phyloP scores from a whole-genome alignment of 345 rosid species.

The Heritiera fomes region DNA sequence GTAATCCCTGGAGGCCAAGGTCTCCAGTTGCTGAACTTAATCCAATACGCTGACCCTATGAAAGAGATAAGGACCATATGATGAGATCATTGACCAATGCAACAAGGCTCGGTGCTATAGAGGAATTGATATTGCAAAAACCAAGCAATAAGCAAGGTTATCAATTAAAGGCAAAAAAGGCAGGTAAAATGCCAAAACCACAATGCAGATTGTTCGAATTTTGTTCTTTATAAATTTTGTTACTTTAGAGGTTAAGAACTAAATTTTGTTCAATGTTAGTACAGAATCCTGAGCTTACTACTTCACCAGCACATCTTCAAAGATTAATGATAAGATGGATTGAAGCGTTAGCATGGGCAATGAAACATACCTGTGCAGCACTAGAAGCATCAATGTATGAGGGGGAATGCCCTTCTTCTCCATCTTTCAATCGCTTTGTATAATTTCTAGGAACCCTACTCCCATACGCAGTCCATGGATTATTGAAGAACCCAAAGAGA shows the following conservation, averaged over 20 bases:
- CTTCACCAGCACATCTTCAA: background rate
- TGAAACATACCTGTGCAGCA: conserved; percentile 35
- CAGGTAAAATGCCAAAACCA: background rate
- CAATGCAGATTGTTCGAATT: background rate
- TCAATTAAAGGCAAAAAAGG: background rate
- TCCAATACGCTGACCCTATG: conserved; percentile 36
- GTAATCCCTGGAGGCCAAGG: conserved; percentile 28
- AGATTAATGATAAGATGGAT: background rate
- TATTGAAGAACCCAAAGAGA: conserved; percentile 29
- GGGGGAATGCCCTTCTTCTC: conserved; percentile 39
- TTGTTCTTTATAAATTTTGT: background rate
- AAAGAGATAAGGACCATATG: conserved; percentile 20
- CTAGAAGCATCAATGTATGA: conserved; percentile 23
- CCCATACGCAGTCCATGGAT: conserved; percentile 32
- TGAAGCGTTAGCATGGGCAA: background rate
- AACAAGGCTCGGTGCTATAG: background rate
- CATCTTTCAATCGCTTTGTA: conserved; percentile 60
- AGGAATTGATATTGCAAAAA: background rate
- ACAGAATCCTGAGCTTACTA: background rate
- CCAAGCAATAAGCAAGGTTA: background rate
- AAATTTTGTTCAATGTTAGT: background rate
- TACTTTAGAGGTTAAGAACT: background rate
- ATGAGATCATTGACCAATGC: background rate
- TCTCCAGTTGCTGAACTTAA: conserved; percentile 22
- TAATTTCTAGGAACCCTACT: conserved; percentile 30